Conservation (phyloP, 2,329 filamentous ascomycete species). For the Paecilomyces variotii region DNA sequence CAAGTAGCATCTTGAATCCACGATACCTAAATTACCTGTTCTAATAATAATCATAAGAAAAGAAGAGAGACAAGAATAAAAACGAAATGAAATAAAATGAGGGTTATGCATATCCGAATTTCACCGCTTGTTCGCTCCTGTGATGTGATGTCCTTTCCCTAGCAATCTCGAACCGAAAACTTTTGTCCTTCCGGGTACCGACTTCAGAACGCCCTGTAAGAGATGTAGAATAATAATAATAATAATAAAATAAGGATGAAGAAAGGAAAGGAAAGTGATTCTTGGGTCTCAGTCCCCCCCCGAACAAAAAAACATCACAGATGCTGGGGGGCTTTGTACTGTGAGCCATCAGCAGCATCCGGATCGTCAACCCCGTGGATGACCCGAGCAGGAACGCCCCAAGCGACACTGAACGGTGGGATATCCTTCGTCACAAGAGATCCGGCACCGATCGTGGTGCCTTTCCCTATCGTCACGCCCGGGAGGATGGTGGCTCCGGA, state of each 20-base stretch:
- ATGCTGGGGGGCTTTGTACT: not conserved
- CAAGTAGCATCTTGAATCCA: too few species aligned
- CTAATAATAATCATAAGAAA: not conserved
- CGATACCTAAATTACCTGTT: not conserved
- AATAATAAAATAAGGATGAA: not conserved
- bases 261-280: not conserved
- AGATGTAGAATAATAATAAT: not conserved
- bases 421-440: conserved; percentile 25
- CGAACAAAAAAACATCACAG: not conserved
- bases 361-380: conserved; percentile 13
- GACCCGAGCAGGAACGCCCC: conserved; percentile 30
- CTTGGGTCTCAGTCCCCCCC: not conserved
- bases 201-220: not conserved
- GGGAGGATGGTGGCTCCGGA: conserved; percentile 32
- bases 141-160: not conserved
- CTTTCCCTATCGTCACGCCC: conserved; percentile 30
- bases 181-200: not conserved
- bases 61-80: not conserved
- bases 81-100: not conserved
- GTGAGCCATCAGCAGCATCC: not conserved
- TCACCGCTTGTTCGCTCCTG: conserved; percentile 5
- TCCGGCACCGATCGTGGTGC: conserved; percentile 25
- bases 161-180: not conserved
- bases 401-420: conserved; percentile 22
- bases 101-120: conserved; percentile 6